phyloP scores from a whole-genome alignment of 768 basidiomycete genomes.

The Suillus americanus region DNA sequence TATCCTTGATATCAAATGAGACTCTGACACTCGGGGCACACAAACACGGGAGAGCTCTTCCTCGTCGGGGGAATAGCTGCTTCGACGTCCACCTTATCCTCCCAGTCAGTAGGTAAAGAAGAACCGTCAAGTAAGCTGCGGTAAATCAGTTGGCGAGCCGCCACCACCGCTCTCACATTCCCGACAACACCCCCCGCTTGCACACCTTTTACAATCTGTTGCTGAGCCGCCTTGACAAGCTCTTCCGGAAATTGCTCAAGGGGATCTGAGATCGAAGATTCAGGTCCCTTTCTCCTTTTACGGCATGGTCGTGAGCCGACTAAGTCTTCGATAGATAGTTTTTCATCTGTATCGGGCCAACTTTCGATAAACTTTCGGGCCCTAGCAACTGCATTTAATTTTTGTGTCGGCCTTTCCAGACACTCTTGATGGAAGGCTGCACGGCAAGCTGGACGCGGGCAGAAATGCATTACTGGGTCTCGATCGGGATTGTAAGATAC shows the following conservation, averaged over 20 bases:
- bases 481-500: constrained; percentile 47
- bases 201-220: constrained; percentile 52
- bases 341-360: constrained; percentile 35
- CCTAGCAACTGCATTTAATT: constrained; percentile 15
- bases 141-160: constrained; percentile 50
- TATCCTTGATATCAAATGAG: constrained; percentile 34
- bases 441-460: constrained; percentile 50
- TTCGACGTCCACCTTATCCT: constrained; percentile 25
- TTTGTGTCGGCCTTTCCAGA: constrained; percentile 31
- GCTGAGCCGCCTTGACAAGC: constrained; percentile 45
- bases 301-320: not conserved
- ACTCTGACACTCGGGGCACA: constrained; percentile 45
- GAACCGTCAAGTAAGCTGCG: constrained; percentile 26
- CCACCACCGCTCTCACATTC: constrained; percentile 46
- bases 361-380: constrained; percentile 33
- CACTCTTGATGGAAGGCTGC: constrained; percentile 51
- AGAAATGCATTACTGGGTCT: constrained; percentile 50
- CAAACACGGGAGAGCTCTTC: constrained; percentile 27
- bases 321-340: constrained; percentile 6
- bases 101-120: constrained; percentile 42
- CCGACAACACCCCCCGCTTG: constrained; percentile 47
- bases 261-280: not conserved
- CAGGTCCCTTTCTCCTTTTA: constrained; percentile 16
- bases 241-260: constrained; percentile 32
- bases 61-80: constrained; percentile 20